phyloP scores from a whole-genome alignment of 768 basidiomycete genomes.

The Pleurotus eryngii region DNA sequence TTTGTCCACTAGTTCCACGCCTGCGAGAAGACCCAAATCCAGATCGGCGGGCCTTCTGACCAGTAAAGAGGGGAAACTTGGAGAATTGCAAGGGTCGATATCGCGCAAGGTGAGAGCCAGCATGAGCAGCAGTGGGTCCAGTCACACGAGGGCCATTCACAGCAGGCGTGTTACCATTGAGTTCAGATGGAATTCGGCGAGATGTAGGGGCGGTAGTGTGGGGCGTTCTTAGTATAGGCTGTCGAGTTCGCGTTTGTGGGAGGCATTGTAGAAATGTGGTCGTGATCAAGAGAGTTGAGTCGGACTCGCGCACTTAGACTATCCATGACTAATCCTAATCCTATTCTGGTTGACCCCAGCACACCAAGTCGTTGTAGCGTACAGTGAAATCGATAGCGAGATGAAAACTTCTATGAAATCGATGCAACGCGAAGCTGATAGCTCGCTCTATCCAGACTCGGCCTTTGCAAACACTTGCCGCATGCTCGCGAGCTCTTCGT shows the following conservation, averaged over 20 bases:
- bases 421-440: background rate
- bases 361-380: background rate
- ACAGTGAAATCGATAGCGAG: background rate
- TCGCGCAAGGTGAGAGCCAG: background rate
- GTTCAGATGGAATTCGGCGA: no score
- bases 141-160: background rate
- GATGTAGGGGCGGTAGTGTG: background rate
- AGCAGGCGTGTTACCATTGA: no score
- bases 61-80: background rate
- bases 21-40: background rate
- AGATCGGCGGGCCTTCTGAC: background rate
- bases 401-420: background rate
- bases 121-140: background rate
- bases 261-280: background rate
- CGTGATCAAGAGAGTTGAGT: background rate
- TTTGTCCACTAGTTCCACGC: no score
- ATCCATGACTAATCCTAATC: background rate
- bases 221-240: background rate
- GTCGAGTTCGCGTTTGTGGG: background rate
- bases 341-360: no score
- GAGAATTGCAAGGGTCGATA: background rate
- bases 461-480: constrained; percentile 31
- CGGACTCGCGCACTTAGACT: background rate
- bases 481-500: constrained; percentile 54
- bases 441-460: constrained; percentile 13